phyloP scores from a whole-genome alignment of 192 early-diverging fungal genomes.

The Podila epicladia region DNA sequence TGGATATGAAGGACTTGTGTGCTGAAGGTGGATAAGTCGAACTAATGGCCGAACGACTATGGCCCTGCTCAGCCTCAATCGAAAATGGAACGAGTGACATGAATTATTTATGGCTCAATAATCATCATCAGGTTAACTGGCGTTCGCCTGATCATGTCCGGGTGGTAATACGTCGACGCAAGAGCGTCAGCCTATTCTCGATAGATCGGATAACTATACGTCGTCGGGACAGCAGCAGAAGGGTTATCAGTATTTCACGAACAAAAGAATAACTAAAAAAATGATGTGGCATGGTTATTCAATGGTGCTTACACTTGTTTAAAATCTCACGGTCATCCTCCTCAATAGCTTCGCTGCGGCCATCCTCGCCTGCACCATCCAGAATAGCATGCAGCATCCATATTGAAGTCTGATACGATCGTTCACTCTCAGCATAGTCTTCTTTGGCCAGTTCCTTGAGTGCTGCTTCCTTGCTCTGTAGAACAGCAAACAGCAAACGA shows the following conservation, averaged over 20 bases:
- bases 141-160: conserved; percentile 10
- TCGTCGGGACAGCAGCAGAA: neutral
- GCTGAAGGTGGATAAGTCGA: no score
- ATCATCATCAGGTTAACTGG: neutral
- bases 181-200: conserved; percentile 25
- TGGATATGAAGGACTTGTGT: no score
- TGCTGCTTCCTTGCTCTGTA: conserved; percentile 67
- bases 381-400: conserved; percentile 81
- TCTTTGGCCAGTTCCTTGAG: conserved; percentile 72
- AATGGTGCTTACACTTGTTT: conserved; percentile 56
- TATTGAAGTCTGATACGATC: conserved; percentile 78
- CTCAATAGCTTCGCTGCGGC: conserved; percentile 57
- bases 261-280: neutral
- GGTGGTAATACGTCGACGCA: conserved; percentile 20
- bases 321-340: conserved; percentile 63
- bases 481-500: neutral
- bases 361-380: conserved; percentile 52
- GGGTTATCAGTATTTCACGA: neutral
- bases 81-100: no score
- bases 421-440: conserved; percentile 73
- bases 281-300: neutral
- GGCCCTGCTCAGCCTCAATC: no score
- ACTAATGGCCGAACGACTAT: no score
- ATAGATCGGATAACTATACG: conserved; percentile 35
- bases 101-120: no score